phyloP scores from a whole-genome alignment of 139 green algal species.

The Nannochloris sp. region DNA sequence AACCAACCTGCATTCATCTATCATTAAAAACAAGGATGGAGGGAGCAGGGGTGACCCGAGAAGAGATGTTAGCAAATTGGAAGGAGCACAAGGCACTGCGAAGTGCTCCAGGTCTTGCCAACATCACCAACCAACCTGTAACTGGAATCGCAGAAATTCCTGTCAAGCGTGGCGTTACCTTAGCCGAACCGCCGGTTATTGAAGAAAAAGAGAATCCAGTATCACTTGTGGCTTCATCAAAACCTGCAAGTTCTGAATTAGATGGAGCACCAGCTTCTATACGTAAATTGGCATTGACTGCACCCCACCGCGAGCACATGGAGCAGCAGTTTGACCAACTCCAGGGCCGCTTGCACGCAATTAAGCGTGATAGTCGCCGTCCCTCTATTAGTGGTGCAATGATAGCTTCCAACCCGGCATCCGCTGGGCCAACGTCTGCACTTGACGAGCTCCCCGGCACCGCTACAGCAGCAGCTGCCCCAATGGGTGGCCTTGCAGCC shows the following conservation, averaged over 20 bases:
- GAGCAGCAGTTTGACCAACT: constrained; percentile 31
- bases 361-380: constrained; percentile 33
- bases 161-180: neutral
- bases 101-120: neutral
- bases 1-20: neutral
- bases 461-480: neutral
- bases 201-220: constrained; percentile 2
- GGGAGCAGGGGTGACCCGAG: constrained; percentile 1
- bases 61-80: constrained; percentile 27
- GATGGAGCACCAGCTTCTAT: neutral
- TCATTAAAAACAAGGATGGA: neutral
- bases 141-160: too few species aligned
- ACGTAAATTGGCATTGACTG: neutral
- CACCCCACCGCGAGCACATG: constrained; percentile 8
- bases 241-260: neutral
- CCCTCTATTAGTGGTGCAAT: constrained; percentile 9
- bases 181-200: neutral
- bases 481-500: neutral
- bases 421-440: neutral
- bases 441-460: neutral
- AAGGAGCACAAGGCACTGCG: constrained; percentile 3
- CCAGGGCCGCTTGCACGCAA: constrained; percentile 19
- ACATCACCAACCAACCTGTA: neutral
- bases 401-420: neutral
- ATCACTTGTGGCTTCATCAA: neutral